These are phyloP conservation scores for Backusella circina DNA, from an alignment of 192 early-diverging fungal genomes.

Conservation along the genomic window DNA sequence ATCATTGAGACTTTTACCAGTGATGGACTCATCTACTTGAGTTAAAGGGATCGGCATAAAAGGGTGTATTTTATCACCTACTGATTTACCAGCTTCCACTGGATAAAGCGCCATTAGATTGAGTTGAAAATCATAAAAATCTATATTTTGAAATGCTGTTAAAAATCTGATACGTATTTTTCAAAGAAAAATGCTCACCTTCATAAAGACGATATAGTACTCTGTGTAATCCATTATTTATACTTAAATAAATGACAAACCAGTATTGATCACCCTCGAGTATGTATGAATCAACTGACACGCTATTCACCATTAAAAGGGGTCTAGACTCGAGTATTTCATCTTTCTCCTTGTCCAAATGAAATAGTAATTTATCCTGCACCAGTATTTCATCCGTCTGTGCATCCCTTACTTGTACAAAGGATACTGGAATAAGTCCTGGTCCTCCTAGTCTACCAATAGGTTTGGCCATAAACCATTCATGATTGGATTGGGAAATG, in stretches of 20 bases:
- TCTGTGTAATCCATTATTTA: slow-evolving; percentile 53
- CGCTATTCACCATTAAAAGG: slow-evolving; percentile 34
- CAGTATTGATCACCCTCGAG: slow-evolving; percentile 70
- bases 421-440: slow-evolving; percentile 71
- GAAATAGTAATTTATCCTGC: slow-evolving; percentile 29
- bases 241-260: slow-evolving; percentile 61
- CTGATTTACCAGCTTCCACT: slow-evolving; percentile 46
- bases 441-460: slow-evolving; percentile 53
- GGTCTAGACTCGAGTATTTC: slow-evolving; percentile 33
- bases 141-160: slow-evolving; percentile 16
- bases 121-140: slow-evolving; percentile 67
- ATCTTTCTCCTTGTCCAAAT: slow-evolving; percentile 41
- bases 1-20: slow-evolving; percentile 19
- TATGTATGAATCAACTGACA: slow-evolving; percentile 62
- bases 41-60: slow-evolving; percentile 53
- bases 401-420: slow-evolving; percentile 65
- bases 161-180: background rate
- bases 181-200: background rate
- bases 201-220: slow-evolving; percentile 71
- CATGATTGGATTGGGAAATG: slow-evolving; percentile 69
- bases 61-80: slow-evolving; percentile 44
- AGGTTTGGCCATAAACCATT: slow-evolving; percentile 73
- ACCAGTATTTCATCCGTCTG: slow-evolving; percentile 54
- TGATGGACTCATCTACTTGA: slow-evolving; percentile 55
- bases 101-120: slow-evolving; percentile 56